Evolutionary conservation across 805 yeast genomes (phyloP).

Genomic region (Saitoella complicata): DNA sequence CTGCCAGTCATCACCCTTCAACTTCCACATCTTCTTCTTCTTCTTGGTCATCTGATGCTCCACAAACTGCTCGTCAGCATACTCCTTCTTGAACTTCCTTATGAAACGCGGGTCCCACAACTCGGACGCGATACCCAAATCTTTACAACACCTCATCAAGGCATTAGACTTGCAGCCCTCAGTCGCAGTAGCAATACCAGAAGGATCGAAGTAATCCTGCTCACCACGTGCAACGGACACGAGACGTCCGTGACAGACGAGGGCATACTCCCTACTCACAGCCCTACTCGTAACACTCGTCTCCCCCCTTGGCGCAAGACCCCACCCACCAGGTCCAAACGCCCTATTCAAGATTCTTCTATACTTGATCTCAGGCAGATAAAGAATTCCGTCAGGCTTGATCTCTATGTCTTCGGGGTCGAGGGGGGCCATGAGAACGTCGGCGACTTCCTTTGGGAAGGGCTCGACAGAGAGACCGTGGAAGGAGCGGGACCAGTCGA

Average conservation of each 20-base stretch:
- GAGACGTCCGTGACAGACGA: conserved; percentile 65
- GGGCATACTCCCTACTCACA: conserved; percentile 79
- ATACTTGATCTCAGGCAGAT: conserved; percentile 89
- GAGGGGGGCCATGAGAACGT: conserved; percentile 46
- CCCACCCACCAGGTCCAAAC: conserved; percentile 99
- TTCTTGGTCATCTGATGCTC: conserved; percentile 68
- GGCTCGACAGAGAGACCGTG: conserved; percentile 74
- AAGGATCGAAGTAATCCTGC: conserved; percentile 75
- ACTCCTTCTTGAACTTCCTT: conserved; percentile 40
- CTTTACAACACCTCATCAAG: conserved; percentile 94
- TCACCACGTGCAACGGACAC: conserved; percentile 92
- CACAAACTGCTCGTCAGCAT: conserved; percentile 71
- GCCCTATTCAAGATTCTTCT: conserved; percentile 76
- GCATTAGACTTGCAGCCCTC: conserved; percentile 97
- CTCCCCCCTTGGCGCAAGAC: conserved; percentile 82
- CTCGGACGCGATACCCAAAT: conserved; percentile 90
- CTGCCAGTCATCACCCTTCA: conserved; percentile 65
- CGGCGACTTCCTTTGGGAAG: conserved; percentile 44
- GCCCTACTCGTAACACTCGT: conserved; percentile 57
- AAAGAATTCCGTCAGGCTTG: conserved; percentile 79
- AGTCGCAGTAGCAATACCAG: conserved; percentile 83
- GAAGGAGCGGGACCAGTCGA: conserved; percentile 75
- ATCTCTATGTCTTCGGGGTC: conserved; percentile 67
- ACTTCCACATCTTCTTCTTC: conserved; percentile 76
- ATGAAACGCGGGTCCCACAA: conserved; percentile 94